phyloP scores from a whole-genome alignment of 2,329 filamentous ascomycete species.

The Stachybotrys echinatus region DNA sequence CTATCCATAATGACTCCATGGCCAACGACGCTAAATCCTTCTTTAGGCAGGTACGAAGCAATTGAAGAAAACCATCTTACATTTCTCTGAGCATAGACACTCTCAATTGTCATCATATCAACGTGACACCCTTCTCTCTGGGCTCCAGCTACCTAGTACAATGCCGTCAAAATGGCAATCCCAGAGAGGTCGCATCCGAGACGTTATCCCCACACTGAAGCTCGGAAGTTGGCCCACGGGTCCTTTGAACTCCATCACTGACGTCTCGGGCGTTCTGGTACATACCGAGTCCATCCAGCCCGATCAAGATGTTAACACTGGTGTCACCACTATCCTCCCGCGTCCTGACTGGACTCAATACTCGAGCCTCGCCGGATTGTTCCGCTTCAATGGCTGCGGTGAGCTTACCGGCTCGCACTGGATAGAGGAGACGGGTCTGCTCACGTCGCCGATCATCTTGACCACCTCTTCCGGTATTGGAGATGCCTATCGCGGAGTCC shows the following conservation, averaged over 20 bases:
- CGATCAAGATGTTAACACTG: constrained; percentile 37
- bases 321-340: constrained; percentile 44
- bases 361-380: constrained; percentile 43
- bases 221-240: constrained; percentile 39
- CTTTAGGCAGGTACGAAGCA: too few species aligned
- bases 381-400: constrained; percentile 60
- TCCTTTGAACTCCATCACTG: constrained; percentile 44
- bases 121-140: too few species aligned
- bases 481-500: constrained; percentile 52
- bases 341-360: constrained; percentile 36
- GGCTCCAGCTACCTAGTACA: too few species aligned
- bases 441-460: constrained; percentile 54
- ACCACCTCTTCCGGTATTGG: constrained; percentile 56
- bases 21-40: too few species aligned
- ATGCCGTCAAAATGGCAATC: constrained; percentile 1
- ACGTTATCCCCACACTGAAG: constrained; percentile 37
- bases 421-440: constrained; percentile 55
- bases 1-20: too few species aligned
- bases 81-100: neutral
- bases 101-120: too few species aligned
- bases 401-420: constrained; percentile 58
- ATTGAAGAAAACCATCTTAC: neutral
- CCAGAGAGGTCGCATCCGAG: constrained; percentile 25
- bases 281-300: constrained; percentile 38
- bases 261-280: constrained; percentile 42